These are phyloP conservation scores for Penicillium sp. DNA, from an alignment of 2,329 filamentous ascomycete species.

Conservation along the genomic window DNA sequence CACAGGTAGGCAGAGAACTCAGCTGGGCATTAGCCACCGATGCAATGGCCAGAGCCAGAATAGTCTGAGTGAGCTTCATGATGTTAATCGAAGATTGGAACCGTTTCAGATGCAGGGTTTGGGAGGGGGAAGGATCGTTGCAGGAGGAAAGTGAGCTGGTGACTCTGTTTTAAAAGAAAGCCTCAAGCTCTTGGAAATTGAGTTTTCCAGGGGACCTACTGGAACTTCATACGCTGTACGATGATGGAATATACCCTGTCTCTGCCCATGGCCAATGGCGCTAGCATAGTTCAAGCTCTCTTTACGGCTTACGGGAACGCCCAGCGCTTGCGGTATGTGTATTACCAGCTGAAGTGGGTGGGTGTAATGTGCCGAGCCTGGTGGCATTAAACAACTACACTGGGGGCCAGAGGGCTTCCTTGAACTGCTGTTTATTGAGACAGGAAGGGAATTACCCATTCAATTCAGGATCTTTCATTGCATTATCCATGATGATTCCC, in stretches of 20 bases:
- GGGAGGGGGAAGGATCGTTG: background rate
- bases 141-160: background rate
- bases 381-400: background rate
- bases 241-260: background rate
- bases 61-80: conserved; percentile 54
- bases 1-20: conserved; percentile 52
- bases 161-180: background rate
- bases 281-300: background rate
- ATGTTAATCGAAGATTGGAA: conserved; percentile 14
- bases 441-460: background rate
- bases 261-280: background rate
- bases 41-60: conserved; percentile 51
- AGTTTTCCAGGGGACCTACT: background rate
- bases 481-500: background rate
- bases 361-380: background rate
- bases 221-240: background rate
- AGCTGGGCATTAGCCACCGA: conserved; percentile 17
- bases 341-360: background rate
- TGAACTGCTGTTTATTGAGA: background rate
- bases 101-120: background rate
- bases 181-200: background rate
- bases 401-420: background rate
- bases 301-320: background rate
- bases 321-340: background rate
- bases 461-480: background rate